Base-by-base conservation (phyloP, 345 rosid species). In the Salix viminalis region DNA sequence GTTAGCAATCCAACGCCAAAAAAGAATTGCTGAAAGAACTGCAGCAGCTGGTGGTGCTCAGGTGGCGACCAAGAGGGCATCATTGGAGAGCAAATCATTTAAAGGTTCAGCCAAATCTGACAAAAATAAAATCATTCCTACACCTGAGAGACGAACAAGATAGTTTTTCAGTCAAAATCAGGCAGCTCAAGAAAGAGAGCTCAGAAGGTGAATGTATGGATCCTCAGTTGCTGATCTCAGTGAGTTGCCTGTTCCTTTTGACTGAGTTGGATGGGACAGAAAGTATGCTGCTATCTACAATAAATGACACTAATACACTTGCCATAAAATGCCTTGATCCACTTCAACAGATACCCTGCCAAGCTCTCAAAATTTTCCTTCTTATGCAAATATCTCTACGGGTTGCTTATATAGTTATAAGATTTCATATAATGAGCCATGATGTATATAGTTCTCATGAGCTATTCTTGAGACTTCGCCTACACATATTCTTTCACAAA, bases 1-100 rank as follows among this genome's bases (percentile, higher is more conserved):
- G 75, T 70, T 89, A 73, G 12, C 50, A 16, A 76, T 91, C 69
- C 88, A 89, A 79, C 88, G 97, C 44, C 97, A 92, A 81, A 89
- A 86, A 80, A 90, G 97, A 82, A 92, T 94, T 39, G 94, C 98
- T 0, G 91, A 91, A 84, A 90, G 94, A 88, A 92, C 91, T 76
- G 93, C 95, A 14, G 85, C 86, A 60, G 48, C 67, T n/a, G 79
- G 81, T 23, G 6, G 77, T 67, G 66, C 86, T 80, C 75, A 83
- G 44, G 56, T 85, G 18, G 70, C 84, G 54, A 67, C 85, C 75
- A 89, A 78, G 79, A 91, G 83, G 80, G 80, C 75, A 9, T 77
- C 87, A 23, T 64, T 67, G 48, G 87, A 80, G 58, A 83, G 81
- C 68, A 87, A 81, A 77, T 67, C 78, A 37, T 70, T 48, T 30